These are phyloP conservation scores for Neonectria coccinea DNA, from an alignment of 2,329 filamentous ascomycete species.

Conservation along the genomic window DNA sequence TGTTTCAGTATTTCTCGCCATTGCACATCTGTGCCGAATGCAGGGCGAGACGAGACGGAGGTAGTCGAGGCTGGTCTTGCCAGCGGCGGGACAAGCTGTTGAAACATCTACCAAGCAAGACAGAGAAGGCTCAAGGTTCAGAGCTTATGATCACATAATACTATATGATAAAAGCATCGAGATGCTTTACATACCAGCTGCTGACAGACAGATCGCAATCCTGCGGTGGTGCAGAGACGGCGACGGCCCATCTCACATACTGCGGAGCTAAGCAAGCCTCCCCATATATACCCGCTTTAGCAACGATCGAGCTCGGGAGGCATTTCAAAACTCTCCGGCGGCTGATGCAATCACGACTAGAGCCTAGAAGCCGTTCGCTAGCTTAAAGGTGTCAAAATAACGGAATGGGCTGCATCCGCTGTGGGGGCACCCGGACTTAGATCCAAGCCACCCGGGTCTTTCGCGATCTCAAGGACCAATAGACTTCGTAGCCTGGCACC, in stretches of 20 bases:
- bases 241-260: neutral
- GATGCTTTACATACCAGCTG: neutral
- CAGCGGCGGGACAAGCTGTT: neutral
- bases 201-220: too few species aligned
- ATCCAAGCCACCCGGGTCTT: neutral
- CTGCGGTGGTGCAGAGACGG: neutral
- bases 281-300: neutral
- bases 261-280: neutral
- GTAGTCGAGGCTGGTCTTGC: neutral
- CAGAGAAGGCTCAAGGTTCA: neutral
- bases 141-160: neutral
- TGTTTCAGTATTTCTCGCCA: neutral
- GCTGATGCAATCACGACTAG: neutral
- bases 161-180: neutral
- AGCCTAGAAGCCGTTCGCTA: slow-evolving; percentile 1
- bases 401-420: slow-evolving; percentile 1
- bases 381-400: neutral
- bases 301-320: neutral
- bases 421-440: slow-evolving; percentile 1
- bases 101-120: neutral
- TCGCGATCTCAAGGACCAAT: neutral
- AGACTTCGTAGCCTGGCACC: neutral
- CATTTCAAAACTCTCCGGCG: neutral
- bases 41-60: neutral
- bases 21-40: neutral